Percentiles rank a stretch among this genome's conserved stretches.
These are phyloP conservation scores for Medicago ruthenica DNA, from an alignment of 306 rosid genomes.

Conservation along the genomic window DNA sequence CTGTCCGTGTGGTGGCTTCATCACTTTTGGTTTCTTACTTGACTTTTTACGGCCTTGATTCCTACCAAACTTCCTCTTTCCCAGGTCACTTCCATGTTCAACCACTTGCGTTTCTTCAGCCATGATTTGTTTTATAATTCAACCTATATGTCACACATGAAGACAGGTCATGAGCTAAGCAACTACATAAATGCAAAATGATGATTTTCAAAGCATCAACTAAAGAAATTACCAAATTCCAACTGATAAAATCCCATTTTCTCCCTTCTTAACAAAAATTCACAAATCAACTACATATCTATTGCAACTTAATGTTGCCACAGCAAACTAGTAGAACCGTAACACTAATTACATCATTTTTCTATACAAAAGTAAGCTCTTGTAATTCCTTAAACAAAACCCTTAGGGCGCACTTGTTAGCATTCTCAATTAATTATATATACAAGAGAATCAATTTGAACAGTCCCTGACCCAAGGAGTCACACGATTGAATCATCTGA, in stretches of 20 bases:
- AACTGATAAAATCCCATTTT: not conserved
- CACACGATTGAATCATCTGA: not conserved
- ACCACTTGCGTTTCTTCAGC: constrained; percentile 55
- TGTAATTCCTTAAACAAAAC: too few relatives aligned
- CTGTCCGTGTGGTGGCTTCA: constrained; percentile 48
- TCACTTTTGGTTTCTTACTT: constrained; percentile 56
- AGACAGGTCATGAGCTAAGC: not conserved
- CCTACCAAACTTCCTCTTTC: constrained; percentile 60
- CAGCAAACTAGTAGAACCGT: not conserved
- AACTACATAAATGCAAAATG: not conserved
- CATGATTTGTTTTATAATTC: constrained; percentile 49
- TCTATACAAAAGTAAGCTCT: too few relatives aligned
- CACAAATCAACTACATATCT: not conserved
- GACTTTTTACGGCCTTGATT: constrained; percentile 53
- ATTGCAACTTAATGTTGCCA: not conserved
- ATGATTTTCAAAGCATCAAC: not conserved
- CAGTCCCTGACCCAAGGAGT: not conserved
- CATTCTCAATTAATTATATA: not conserved
- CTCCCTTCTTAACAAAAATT: not conserved
- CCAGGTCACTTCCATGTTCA: constrained; percentile 50
- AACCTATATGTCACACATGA: constrained; percentile 33
- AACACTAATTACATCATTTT: not conserved
- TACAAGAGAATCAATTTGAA: not conserved
- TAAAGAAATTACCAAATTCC: not conserved
- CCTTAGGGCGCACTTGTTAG: too few relatives aligned